These are phyloP conservation scores for Colletotrichum tofieldiae DNA, from an alignment of 2,329 filamentous ascomycete species.

Conservation along the genomic window DNA sequence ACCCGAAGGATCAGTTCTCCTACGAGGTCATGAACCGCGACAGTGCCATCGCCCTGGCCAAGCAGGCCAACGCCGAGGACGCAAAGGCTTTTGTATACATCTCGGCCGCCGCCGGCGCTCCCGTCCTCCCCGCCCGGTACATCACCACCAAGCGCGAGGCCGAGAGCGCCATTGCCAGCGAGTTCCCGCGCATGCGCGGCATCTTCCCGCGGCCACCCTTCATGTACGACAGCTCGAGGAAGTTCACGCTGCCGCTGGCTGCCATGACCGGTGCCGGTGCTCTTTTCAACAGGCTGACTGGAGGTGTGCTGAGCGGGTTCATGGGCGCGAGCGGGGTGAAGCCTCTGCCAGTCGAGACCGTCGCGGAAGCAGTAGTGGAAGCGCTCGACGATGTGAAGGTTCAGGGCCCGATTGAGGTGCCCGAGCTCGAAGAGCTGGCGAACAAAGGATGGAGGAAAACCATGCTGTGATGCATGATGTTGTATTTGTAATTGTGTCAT, in stretches of 20 bases:
- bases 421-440: constrained; percentile 86
- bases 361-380: constrained; percentile 92
- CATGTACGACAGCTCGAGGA: constrained; percentile 87
- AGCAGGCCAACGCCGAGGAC: constrained; percentile 77
- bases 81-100: constrained; percentile 87
- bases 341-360: constrained; percentile 88
- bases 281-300: constrained; percentile 82
- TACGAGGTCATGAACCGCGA: constrained; percentile 99
- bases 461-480: constrained; percentile 77
- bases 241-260: constrained; percentile 88
- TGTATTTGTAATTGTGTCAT: constrained; percentile 39
- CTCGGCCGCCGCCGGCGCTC: constrained; percentile 88
- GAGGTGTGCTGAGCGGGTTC: constrained; percentile 81
- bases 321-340: constrained; percentile 89
- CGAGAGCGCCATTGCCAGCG: constrained; percentile 80
- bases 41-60: constrained; percentile 85
- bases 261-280: constrained; percentile 82
- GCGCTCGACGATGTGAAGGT: constrained; percentile 82
- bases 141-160: constrained; percentile 94
- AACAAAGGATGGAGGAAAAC: constrained; percentile 88
- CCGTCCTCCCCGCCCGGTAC: constrained; percentile 87
- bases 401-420: constrained; percentile 82
- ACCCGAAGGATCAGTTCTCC: constrained; percentile 83
- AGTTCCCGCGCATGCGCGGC: constrained; percentile 82
- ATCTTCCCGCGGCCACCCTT: constrained; percentile 91